Base-by-base conservation (phyloP, 495 filamentous ascomycete genomes). In the Penicillium taxi region DNA sequence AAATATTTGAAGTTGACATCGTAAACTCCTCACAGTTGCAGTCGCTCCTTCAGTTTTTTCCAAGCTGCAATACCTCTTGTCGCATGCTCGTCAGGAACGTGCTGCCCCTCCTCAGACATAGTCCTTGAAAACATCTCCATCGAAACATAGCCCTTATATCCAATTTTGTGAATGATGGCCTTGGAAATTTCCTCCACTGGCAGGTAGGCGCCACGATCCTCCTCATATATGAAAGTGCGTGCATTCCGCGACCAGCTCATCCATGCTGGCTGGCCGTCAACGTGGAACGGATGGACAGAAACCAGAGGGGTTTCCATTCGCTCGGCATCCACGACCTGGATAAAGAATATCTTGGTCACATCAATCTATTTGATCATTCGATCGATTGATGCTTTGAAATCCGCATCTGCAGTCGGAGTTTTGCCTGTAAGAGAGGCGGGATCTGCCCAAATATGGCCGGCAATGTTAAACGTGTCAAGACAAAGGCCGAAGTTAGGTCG, bases 241-340 rank as follows among this genome's bases (percentile, higher is more conserved):
- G 75, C 80, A 49, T 84, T 86, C n/a, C 82, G 64, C 19, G 74
- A 78, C 83, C 83, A 87, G 50, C 69, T 81, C 83, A 86, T 86
- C 11, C 79, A 59, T 3, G 75, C 57, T 22, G 74, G 74, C 57
- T 85, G 80, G 7, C 63, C 72, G 0, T 70, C 55, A n/a, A 73
- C 57, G 53, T 81, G 74, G 50, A 75, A 84, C 6, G 69, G 58
- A 52, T 86, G 81, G 11, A 68, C 73, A 4, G 61, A 42, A 0
- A 73, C 50, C 4, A 86, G 55, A 4, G 80, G 80, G 17, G 61
- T 41, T 2, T 46, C 35, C 17, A 85, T 62, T 15, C 68, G 61
- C 49, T 81, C 78, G 5, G 76, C 83, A 47, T 88, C 81, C 4
- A 79, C 80, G 20, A 86, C 67, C 53, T 88, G 82, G 6, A 86